phyloP scores from a whole-genome alignment of 129 eudicot genomes.

The Apium graveolens region DNA sequence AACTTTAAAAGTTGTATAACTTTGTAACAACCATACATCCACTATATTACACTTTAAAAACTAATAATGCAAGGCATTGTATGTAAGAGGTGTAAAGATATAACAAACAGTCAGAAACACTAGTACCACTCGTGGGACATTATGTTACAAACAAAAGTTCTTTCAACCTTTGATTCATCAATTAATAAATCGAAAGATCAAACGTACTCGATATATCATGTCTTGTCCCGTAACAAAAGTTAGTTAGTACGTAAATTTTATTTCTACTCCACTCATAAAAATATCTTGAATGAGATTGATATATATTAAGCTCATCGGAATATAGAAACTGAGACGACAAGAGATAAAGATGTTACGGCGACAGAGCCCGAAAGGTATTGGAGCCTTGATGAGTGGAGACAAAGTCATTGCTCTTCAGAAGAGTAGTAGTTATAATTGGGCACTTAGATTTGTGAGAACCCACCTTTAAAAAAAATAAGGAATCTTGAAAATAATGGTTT shows the following conservation, averaged over 20 bases:
- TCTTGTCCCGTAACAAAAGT: neutral
- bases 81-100: slow-evolving; percentile 1
- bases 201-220: neutral
- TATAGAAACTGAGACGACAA: neutral
- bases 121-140: neutral
- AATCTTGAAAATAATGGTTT: slow-evolving; percentile 1
- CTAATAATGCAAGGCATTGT: slow-evolving; percentile 3
- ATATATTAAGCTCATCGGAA: too few relatives aligned
- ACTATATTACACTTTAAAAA: neutral
- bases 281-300: too few relatives aligned
- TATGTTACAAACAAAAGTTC: neutral
- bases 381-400: neutral
- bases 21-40: slow-evolving; percentile 3
- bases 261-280: neutral
- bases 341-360: neutral
- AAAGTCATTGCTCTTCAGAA: slow-evolving; percentile 3
- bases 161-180: neutral
- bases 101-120: slow-evolving; percentile 4
- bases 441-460: slow-evolving; percentile 5
- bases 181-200: neutral
- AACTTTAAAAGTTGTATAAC: neutral
- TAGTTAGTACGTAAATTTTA: neutral
- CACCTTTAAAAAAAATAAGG: neutral
- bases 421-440: slow-evolving; percentile 2
- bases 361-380: neutral